Evolutionary conservation across 2,329 filamentous ascomycete genomes (phyloP), one percentile per base, ranked within the genome.

Genomic region (Trichoderma semiorbis): DNA sequence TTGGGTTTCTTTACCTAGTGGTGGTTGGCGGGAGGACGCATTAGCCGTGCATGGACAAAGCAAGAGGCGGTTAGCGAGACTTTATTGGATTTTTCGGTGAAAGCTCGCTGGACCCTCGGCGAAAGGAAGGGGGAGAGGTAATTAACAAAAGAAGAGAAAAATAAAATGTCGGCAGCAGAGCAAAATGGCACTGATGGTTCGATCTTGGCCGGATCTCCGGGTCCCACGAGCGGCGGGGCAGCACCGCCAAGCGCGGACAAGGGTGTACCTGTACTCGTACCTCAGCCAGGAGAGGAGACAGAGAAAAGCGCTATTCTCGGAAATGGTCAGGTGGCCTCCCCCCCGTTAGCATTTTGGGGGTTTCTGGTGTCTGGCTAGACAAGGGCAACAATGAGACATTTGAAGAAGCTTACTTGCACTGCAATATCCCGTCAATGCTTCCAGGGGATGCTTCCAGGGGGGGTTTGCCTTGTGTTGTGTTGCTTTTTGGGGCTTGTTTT

Each of bases 121-220:
- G 53, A 71, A 66, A 6, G 24, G 4, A 55, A 36, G 10, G 26
- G 55, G 5, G 26, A 32, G 4, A 58, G 14, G 36, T 18, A 58
- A n/a, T 47, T n/a, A n/a, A 12, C 7, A 21, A 8, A 7, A 43
- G 16, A 7, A 43, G 53, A 61, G 24, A n/a, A n/a, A 36, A 16
- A 8, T 26, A 34, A 16, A 39, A n/a, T n/a, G 39, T 68, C 50
- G 69, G 50, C 60, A 43, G 60, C 58, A 64, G 60, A 55, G 43
- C 68, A 55, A 64, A 64, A 70, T 61, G 68, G 60, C 58, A 70
- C 68, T 63, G 61, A 64, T 71, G 69, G 69, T 71, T 71, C 69
- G 69, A 71, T 71, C 63, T 60, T 21, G 69, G 69, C 47, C 69
- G 69, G 69, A 53, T 53, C 36, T 71, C 62, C 69, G 69, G 69